These are phyloP conservation scores for Paramecium pentaurelia DNA, from an alignment of 73 alveolate genomes.

Conservation along the genomic window DNA sequence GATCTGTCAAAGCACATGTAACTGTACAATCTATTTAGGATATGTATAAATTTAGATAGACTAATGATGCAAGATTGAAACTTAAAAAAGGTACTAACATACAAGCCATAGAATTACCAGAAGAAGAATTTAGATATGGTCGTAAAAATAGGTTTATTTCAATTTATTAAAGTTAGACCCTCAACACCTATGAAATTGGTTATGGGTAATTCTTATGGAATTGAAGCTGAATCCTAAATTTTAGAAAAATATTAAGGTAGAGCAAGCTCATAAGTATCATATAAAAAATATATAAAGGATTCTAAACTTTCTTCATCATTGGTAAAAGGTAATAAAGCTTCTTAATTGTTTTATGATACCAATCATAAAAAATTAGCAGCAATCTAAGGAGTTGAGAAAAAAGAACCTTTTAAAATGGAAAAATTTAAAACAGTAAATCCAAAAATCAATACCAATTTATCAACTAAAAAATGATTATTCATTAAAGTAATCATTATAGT, in stretches of 20 bases:
- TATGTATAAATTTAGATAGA: slow-evolving; percentile 25
- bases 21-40: neutral
- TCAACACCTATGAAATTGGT: slow-evolving; percentile 79
- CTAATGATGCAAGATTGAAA: slow-evolving; percentile 44
- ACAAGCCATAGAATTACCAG: slow-evolving; percentile 29
- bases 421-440: slow-evolving; percentile 43
- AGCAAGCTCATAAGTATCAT: neutral
- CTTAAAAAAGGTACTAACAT: slow-evolving; percentile 13
- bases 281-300: neutral
- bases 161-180: slow-evolving; percentile 50
- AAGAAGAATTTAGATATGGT: slow-evolving; percentile 63
- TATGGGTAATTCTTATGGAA: slow-evolving; percentile 71
- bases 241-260: neutral
- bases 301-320: neutral
- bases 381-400: neutral
- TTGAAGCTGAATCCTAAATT: slow-evolving; percentile 52
- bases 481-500: neutral
- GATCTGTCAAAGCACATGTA: slow-evolving; percentile 61
- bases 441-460: neutral
- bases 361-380: slow-evolving; percentile 38
- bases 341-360: slow-evolving; percentile 24
- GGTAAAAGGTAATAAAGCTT: neutral
- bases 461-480: neutral
- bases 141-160: slow-evolving; percentile 41
- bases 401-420: slow-evolving; percentile 50